A percentile compares a stretch with the other conserved stretches of the same genome.
These are phyloP conservation scores for Coemansia sp. DNA, from an alignment of 192 early-diverging fungal species.

Conservation along the genomic window DNA sequence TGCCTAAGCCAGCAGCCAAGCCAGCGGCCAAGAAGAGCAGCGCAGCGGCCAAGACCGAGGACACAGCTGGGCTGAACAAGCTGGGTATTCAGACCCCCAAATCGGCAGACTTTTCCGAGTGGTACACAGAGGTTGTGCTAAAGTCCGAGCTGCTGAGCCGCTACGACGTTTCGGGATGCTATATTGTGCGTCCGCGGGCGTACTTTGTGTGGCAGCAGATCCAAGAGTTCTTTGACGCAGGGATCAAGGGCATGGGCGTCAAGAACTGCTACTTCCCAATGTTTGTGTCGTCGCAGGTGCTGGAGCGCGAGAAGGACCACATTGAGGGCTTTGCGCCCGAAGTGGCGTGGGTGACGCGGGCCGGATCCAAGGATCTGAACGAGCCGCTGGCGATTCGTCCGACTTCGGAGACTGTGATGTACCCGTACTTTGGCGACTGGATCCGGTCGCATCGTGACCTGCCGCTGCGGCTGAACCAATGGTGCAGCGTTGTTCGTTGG, in stretches of 20 bases:
- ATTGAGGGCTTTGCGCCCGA: constrained; percentile 99
- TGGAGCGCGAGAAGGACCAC: constrained; percentile 98
- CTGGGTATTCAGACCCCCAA: constrained; percentile 88
- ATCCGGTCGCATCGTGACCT: constrained; percentile 96
- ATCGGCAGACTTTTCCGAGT: constrained; percentile 86
- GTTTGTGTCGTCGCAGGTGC: constrained; percentile 86
- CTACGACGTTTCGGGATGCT: constrained; percentile 98
- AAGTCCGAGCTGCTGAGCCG: constrained; percentile 97
- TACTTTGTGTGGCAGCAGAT: constrained; percentile 98
- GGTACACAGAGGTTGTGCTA: constrained; percentile 90
- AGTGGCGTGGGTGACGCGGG: constrained; percentile 99
- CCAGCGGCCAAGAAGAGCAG: constrained; percentile 39
- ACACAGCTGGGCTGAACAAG: constrained; percentile 60
- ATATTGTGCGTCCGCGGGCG: constrained; percentile 93
- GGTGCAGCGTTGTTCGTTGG: constrained; percentile 99
- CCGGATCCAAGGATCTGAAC: constrained; percentile 86
- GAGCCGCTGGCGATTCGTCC: constrained; percentile 98
- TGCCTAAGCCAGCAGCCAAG: constrained; percentile 40
- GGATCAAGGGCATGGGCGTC: constrained; percentile 89
- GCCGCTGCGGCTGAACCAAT: constrained; percentile 96
- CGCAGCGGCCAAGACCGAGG: constrained; percentile 54
- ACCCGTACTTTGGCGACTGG: constrained; percentile 98
- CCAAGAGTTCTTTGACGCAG: constrained; percentile 88
- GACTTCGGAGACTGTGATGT: constrained; percentile 99
- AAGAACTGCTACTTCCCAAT: constrained; percentile 99